Base-by-base conservation (phyloP, 73 alveolate genomes). In the Effrenium voratum region DNA sequence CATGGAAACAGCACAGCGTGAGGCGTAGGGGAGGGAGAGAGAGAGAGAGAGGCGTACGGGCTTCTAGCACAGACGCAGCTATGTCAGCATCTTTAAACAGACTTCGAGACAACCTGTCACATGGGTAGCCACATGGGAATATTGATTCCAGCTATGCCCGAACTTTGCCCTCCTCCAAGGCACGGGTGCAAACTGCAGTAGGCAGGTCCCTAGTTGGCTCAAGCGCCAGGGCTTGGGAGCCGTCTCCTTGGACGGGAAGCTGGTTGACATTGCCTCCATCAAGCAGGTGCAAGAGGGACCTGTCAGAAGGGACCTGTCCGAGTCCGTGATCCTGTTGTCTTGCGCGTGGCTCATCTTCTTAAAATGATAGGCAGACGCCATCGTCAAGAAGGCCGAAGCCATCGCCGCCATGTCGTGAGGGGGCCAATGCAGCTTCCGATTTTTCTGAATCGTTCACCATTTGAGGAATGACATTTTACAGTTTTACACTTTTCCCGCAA, bases 201-300 rank as follows among this genome's bases (percentile, higher is more conserved):
- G 8, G 19, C 26, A 8, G 8, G 63, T 19, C 19, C 26, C 63
- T 19, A 52, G 26, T 52, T 8, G 19, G 19, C 19, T 44, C 19
- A 41, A 60, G 19, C 10, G 34, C n/a, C n/a, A 45, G 60, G 88
- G 88, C 63, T 46, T 77, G 22, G 88, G 88, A 34, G 88, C 88
- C 5, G 88, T 77, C 63, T 77, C 88, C 60, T 32, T 77, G 66
- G 88, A 77, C 41, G 88, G 88, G 38, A 77, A 77, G 88, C 88
- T 77, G 38, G 88, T 77, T 57, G 88, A 77, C 88, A 77, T 77
- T 46, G 88, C 88, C 88, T 77, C 88, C 55, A 77, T 77, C 36
- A 77, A 77, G 88, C 88, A 77, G 88, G 88, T 15, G 73, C 13
- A 24, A 40, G 41, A 16, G 77, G 40, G 26, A n/a, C n/a, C n/a